Conservation (phyloP, 2,329 filamentous ascomycete species). For the Aspergillus terreus region DNA sequence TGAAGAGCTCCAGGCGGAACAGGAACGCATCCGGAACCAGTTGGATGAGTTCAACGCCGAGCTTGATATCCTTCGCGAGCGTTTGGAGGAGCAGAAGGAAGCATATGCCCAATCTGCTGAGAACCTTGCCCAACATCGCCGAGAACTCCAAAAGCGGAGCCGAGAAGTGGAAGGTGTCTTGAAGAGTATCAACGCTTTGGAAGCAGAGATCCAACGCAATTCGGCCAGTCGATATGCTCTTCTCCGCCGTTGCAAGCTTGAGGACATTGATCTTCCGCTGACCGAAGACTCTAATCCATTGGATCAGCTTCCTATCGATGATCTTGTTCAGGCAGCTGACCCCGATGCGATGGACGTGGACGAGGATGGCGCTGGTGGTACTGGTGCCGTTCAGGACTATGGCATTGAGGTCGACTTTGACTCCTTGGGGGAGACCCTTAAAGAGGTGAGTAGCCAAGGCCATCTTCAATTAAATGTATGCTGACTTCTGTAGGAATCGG, state of each 20-base stretch:
- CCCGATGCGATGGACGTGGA: slow-evolving; percentile 92
- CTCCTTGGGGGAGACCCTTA: slow-evolving; percentile 74
- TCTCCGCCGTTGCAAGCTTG: slow-evolving; percentile 84
- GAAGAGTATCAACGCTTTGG: slow-evolving; percentile 73
- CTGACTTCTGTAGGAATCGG: slow-evolving; percentile 53
- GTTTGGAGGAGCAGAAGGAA: slow-evolving; percentile 64
- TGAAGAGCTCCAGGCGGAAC: slow-evolving; percentile 66
- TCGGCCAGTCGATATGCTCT: slow-evolving; percentile 79
- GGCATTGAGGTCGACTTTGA: slow-evolving; percentile 89
- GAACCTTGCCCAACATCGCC: slow-evolving; percentile 71
- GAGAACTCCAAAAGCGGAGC: slow-evolving; percentile 76
- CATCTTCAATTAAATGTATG: background rate
- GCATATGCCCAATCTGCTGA: slow-evolving; percentile 67
- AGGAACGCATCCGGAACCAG: slow-evolving; percentile 68
- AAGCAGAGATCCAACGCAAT: slow-evolving; percentile 81
- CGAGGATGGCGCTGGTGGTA: slow-evolving; percentile 54
- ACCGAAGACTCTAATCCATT: slow-evolving; percentile 65
- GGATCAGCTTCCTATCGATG: slow-evolving; percentile 82
- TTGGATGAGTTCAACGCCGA: slow-evolving; percentile 72
- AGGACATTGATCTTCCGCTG: slow-evolving; percentile 85
- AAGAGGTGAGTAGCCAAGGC: slow-evolving; percentile 56
- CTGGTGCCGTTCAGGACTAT: slow-evolving; percentile 69
- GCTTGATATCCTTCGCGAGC: slow-evolving; percentile 70
- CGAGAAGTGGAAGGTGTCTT: slow-evolving; percentile 75
- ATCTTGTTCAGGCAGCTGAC: slow-evolving; percentile 68